phyloP scores from a whole-genome alignment of 2,329 filamentous ascomycete genomes.

The Furcasterigmium furcatum region DNA sequence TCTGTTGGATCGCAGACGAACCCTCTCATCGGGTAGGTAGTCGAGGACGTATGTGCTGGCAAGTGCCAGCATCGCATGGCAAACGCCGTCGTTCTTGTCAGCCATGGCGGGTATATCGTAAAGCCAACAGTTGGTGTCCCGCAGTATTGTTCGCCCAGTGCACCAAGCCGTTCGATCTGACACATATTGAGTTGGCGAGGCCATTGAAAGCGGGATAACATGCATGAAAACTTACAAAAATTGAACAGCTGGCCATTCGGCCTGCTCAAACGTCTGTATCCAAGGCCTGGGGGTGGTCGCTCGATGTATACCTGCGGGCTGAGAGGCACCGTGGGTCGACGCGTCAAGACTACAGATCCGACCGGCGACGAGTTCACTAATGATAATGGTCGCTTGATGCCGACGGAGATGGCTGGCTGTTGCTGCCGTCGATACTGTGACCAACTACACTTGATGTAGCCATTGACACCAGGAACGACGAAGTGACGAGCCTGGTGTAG shows the following conservation, averaged over 20 bases:
- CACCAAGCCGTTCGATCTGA: conserved; percentile 36
- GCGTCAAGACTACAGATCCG: no score
- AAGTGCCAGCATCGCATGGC: conserved; percentile 33
- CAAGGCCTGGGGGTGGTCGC: background rate
- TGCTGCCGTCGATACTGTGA: no score
- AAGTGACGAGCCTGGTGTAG: background rate
- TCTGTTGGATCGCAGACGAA: conserved; percentile 27
- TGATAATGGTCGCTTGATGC: background rate
- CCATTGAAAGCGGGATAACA: no score
- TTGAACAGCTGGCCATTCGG: conserved; percentile 6
- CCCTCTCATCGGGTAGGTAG: conserved; percentile 26
- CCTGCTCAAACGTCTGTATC: background rate
- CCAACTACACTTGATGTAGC: conserved; percentile 11
- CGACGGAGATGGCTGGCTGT: no score
- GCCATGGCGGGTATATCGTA: conserved; percentile 36
- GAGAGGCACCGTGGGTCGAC: no score
- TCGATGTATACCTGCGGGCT: no score
- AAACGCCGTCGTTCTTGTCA: conserved; percentile 24
- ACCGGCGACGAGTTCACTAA: background rate
- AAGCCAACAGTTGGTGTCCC: conserved; percentile 34
- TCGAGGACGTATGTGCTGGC: conserved; percentile 38
- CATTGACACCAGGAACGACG: conserved; percentile 6
- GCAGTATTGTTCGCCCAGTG: conserved; percentile 32
- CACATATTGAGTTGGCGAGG: background rate
- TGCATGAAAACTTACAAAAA: conserved; percentile 8